Percentiles rank a stretch among this genome's conserved stretches.
phyloP scores from a whole-genome alignment of 306 rosid genomes.

The Dryas drummondii region DNA sequence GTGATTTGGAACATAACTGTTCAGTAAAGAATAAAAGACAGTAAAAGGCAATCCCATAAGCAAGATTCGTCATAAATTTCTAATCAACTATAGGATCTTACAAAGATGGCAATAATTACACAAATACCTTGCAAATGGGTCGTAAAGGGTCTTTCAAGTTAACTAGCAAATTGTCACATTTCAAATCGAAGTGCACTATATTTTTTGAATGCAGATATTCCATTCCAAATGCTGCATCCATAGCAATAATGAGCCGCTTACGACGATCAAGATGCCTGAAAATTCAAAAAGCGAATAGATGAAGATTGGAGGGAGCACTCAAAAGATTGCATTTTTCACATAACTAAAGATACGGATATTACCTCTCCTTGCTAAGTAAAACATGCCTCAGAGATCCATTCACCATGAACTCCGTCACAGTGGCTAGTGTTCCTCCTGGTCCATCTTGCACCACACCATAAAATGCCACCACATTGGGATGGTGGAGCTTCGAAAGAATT shows the following conservation, averaged over 20 bases:
- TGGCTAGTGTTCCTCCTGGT: conserved; percentile 83
- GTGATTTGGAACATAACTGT: conserved; percentile 6
- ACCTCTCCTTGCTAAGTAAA: conserved; percentile 76
- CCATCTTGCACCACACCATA: conserved; percentile 67
- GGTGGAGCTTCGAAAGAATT: conserved; percentile 82
- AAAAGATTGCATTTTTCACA: conserved; percentile 4
- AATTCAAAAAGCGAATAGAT: conserved; percentile 17
- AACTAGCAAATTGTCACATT: conserved; percentile 90
- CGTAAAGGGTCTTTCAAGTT: conserved; percentile 77
- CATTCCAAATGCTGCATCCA: conserved; percentile 98
- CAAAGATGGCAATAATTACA: background rate
- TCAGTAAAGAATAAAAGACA: background rate
- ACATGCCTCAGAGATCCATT: conserved; percentile 86
- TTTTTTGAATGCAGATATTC: conserved; percentile 87
- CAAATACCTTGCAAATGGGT: conserved; percentile 89
- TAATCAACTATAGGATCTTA: background rate
- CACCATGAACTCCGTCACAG: conserved; percentile 87
- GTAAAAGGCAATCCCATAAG: background rate
- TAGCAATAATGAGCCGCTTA: conserved; percentile 81
- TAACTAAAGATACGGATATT: conserved; percentile 25
- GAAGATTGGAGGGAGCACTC: conserved; percentile 17
- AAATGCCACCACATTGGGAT: conserved; percentile 90
- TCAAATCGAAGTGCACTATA: conserved; percentile 88
- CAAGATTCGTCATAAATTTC: background rate
- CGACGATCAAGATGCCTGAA: conserved; percentile 82